Evolutionary conservation across 495 filamentous ascomycete species (phyloP), one percentile per base, ranked within the genome.

Genomic region (Penicillium daleae): DNA sequence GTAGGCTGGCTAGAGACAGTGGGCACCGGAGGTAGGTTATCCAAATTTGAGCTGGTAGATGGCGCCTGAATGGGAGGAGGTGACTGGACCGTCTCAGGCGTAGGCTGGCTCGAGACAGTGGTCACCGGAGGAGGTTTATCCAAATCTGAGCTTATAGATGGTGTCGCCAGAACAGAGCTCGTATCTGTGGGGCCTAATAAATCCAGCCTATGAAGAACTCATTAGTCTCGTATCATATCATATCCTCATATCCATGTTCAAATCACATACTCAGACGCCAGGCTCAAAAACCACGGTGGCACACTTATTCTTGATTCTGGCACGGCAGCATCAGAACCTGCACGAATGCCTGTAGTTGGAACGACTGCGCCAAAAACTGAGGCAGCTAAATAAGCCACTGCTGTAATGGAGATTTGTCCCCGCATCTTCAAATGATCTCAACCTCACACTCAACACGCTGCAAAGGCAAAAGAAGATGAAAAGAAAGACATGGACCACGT

Each of bases 351-450:
- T 13, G 48, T 6, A 22, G 61, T 21, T 13, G 70, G 70, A 19
- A 60, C 13, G 40, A 62, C 51, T 35, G 61, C 51, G 52, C 67
- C 40, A 17, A 59, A 72, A 12, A 50, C 61, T 12, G 67, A 39
- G 26, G 52, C 17, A 17, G 56, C 24, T 40, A 63, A 26, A 48
- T 58, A 65, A 61, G 56, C 59, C 24, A 72, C 10, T 13, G 60
- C 63, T 61, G 44, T 33, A 9, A 61, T 52, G 51, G 54, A 66
- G 19, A 64, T 26, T 15, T 55, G 26, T 9, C 65, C 37, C 56
- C 61, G 39, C 70, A 72, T 72, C 60, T 51, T 70, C 26, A 46
- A 56, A 46, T 49, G 27, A 22, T 57, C 58, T 49, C 29, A 42
- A 56, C 42, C 49, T 56, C 60, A 22, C 55, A 35, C 48, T 56